Conservation (phyloP, 306 rosid species). For the Cucurbita pepo region DNA sequence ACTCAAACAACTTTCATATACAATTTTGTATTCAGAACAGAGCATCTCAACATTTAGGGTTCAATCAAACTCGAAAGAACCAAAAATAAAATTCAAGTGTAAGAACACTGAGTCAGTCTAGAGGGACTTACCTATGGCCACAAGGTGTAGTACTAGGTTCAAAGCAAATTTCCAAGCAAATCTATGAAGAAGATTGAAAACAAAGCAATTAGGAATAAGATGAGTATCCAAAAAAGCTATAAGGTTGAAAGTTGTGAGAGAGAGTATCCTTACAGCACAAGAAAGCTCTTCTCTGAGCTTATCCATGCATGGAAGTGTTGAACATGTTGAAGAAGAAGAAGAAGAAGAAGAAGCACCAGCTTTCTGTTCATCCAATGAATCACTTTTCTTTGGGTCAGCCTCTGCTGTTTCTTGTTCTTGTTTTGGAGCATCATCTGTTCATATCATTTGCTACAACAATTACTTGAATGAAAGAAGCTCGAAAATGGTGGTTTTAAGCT, state of each 20-base stretch:
- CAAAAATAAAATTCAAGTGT: not conserved
- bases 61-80: no score
- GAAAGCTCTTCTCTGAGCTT: slow-evolving; percentile 90
- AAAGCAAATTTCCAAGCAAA: slow-evolving; percentile 85
- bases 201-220: not conserved
- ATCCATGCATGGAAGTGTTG: slow-evolving; percentile 62
- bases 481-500: no score
- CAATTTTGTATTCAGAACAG: no score
- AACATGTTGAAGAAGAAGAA: slow-evolving; percentile 14
- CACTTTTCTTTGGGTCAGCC: slow-evolving; percentile 26
- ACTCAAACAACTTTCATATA: not conserved
- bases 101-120: not conserved
- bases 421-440: slow-evolving; percentile 30
- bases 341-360: slow-evolving; percentile 22
- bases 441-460: not conserved
- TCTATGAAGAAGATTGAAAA: slow-evolving; percentile 22
- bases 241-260: not conserved
- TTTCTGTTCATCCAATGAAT: slow-evolving; percentile 15
- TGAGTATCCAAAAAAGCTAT: not conserved
- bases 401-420: slow-evolving; percentile 9
- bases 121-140: slow-evolving; percentile 65
- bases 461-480: not conserved
- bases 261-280: slow-evolving; percentile 54
- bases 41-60: no score
- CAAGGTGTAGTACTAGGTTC: slow-evolving; percentile 96